A percentile compares a stretch with the other conserved stretches of the same genome.
Conservation (phyloP, 805 yeast genomes). For the Yamadazyma ubonensis region DNA sequence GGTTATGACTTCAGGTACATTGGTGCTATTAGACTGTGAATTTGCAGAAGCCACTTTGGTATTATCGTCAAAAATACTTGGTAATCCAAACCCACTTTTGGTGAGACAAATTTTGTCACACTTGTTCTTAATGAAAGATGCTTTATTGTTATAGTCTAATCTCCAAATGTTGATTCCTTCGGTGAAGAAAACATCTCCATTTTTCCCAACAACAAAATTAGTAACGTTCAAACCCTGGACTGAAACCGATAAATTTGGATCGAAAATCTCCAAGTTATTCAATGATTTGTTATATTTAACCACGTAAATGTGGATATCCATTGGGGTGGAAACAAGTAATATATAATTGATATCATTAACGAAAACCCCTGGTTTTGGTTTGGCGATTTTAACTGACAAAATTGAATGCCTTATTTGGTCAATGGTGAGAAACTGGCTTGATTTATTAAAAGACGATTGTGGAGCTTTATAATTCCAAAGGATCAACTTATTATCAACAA, state of each 20-base stretch:
- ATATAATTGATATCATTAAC: slow-evolving; percentile 72
- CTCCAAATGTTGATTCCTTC: slow-evolving; percentile 86
- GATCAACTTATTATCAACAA: slow-evolving; percentile 74
- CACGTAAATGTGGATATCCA: slow-evolving; percentile 74
- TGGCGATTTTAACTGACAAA: slow-evolving; percentile 70
- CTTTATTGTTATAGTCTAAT: slow-evolving; percentile 74
- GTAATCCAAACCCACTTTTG: slow-evolving; percentile 49
- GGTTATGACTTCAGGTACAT: slow-evolving; percentile 53
- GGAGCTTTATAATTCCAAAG: slow-evolving; percentile 78
- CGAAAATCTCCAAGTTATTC: slow-evolving; percentile 64
- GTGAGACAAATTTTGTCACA: slow-evolving; percentile 84
- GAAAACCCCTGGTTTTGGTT: slow-evolving; percentile 79
- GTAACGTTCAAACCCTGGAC: slow-evolving; percentile 74
- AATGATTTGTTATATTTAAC: slow-evolving; percentile 49
- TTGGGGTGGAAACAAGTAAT: slow-evolving; percentile 75
- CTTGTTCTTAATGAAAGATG: slow-evolving; percentile 82
- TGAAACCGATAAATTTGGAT: slow-evolving; percentile 79
- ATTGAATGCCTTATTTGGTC: slow-evolving; percentile 82
- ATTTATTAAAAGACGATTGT: slow-evolving; percentile 43
- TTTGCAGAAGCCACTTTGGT: neutral
- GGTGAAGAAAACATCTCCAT: slow-evolving; percentile 77
- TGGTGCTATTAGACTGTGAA: slow-evolving; percentile 6
- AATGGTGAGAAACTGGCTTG: slow-evolving; percentile 67
- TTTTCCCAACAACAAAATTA: slow-evolving; percentile 55
- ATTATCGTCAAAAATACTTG: slow-evolving; percentile 23